Evolutionary conservation across 2,329 filamentous ascomycete genomes (phyloP).

Genomic region (Cercospora beticola): DNA sequence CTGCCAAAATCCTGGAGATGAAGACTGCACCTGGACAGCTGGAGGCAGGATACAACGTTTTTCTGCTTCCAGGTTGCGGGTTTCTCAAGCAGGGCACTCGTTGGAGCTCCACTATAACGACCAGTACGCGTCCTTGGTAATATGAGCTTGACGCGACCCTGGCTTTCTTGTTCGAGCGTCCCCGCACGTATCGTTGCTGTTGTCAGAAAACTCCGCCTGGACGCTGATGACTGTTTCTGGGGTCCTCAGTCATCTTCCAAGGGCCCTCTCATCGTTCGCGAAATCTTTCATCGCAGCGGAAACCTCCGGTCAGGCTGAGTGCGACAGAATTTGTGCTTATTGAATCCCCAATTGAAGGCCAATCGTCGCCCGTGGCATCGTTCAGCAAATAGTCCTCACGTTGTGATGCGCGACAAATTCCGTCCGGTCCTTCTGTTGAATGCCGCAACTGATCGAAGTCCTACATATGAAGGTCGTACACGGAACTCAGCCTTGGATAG

Average conservation of each 20-base stretch:
- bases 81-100: not conserved
- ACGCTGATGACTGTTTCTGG: not conserved
- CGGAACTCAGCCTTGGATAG: not conserved
- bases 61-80: not conserved
- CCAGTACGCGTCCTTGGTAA: slow-evolving; percentile 1
- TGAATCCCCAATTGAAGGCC: not conserved
- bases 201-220: not conserved
- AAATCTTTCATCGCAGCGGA: not conserved
- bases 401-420: not conserved
- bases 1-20: not conserved
- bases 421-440: not conserved
- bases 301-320: not conserved
- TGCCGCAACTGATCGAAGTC: not conserved
- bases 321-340: not conserved
- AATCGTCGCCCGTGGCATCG: not conserved
- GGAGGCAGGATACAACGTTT: not conserved
- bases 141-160: not conserved
- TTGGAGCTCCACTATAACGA: not conserved
- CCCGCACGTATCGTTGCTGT: not conserved
- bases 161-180: not conserved
- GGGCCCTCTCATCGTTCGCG: not conserved
- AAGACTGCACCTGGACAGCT: not conserved
- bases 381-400: not conserved
- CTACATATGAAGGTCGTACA: not conserved
- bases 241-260: not conserved